These are phyloP conservation scores for Prunus yedoensis DNA, from an alignment of 331 rosid genomes.

Conservation along the genomic window DNA sequence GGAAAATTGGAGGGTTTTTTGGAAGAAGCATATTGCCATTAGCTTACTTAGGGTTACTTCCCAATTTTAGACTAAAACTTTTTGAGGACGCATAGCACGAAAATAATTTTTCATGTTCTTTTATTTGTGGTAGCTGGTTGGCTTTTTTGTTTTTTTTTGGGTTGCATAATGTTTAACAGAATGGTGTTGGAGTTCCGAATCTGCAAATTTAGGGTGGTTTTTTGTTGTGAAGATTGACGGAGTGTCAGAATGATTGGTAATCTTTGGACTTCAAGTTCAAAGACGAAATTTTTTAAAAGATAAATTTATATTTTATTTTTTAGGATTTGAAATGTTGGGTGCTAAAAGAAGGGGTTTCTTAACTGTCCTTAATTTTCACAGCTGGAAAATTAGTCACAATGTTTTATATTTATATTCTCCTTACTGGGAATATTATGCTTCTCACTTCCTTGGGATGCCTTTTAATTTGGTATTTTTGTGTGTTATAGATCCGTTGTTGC, in stretches of 20 bases:
- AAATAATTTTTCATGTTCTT: neutral
- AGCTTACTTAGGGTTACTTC: neutral
- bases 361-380: neutral
- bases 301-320: too few species aligned
- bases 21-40: neutral
- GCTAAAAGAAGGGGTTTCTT: neutral
- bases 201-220: neutral
- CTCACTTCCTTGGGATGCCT: conserved; percentile 1
- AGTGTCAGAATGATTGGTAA: neutral
- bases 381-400: neutral
- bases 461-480: conserved; percentile 12
- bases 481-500: conserved; percentile 46
- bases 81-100: neutral
- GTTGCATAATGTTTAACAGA: neutral
- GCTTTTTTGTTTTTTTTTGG: neutral
- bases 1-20: neutral
- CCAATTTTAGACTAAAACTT: neutral
- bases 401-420: neutral
- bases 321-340: neutral
- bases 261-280: neutral
- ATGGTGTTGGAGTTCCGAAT: neutral
- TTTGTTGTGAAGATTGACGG: neutral
- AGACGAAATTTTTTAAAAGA: too few species aligned
- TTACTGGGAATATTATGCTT: neutral
- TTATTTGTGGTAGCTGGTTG: neutral